Evolutionary conservation across 208 protist genomes (phyloP).

Genomic region (Wallacemonas rigidus): DNA sequence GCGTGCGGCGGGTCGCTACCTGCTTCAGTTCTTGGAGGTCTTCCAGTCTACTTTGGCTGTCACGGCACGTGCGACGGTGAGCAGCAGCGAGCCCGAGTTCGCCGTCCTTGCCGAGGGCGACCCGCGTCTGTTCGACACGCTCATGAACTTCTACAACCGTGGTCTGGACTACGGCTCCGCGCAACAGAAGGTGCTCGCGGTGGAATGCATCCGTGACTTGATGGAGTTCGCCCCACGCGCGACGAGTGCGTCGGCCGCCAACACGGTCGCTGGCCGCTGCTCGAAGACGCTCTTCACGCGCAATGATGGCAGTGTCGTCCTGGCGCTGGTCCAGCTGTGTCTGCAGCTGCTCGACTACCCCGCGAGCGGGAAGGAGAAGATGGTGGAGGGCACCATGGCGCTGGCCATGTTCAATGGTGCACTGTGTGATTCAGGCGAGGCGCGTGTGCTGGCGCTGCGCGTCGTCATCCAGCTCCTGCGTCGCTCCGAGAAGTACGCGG

Average conservation of each 20-base stretch:
- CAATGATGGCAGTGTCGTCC: constrained; percentile 85
- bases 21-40: constrained; percentile 77
- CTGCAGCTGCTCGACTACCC: constrained; percentile 84
- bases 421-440: constrained; percentile 83
- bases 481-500: constrained; percentile 82
- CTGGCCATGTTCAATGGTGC: constrained; percentile 89
- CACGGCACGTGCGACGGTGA: constrained; percentile 65
- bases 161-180: constrained; percentile 88
- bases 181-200: constrained; percentile 84
- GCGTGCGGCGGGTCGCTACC: constrained; percentile 79
- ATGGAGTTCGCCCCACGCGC: constrained; percentile 74
- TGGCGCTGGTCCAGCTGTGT: constrained; percentile 82
- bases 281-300: constrained; percentile 91
- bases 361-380: constrained; percentile 87
- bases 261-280: constrained; percentile 87
- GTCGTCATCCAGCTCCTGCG: constrained; percentile 80
- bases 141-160: constrained; percentile 89
- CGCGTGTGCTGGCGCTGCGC: constrained; percentile 73
- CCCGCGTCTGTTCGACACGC: constrained; percentile 77
- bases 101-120: constrained; percentile 71
- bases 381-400: constrained; percentile 90
- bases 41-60: constrained; percentile 65
- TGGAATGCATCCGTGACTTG: constrained; percentile 90
- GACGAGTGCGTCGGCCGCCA: constrained; percentile 66
- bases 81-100: constrained; percentile 61